Conservation (phyloP, 306 rosid species). For the Quercus glauca region DNA sequence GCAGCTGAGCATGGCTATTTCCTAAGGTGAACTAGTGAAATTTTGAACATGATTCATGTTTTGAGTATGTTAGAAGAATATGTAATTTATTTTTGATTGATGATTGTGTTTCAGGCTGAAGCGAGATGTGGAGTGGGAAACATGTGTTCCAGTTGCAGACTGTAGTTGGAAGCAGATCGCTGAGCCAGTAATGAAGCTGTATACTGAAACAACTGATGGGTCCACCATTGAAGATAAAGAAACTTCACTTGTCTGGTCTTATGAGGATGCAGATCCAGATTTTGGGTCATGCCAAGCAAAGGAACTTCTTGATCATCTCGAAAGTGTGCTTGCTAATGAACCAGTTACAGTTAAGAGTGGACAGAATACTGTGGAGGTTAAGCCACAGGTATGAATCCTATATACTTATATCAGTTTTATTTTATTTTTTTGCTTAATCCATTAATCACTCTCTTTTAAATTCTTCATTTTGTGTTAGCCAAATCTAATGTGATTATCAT, state of each 20-base stretch:
- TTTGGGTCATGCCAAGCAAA: conserved; percentile 81
- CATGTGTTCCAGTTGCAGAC: conserved; percentile 44
- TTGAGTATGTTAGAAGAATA: not conserved
- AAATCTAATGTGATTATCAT: not conserved
- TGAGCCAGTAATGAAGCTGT: conserved; percentile 72
- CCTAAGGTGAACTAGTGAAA: conserved; percentile 40
- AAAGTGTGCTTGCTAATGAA: conserved; percentile 78
- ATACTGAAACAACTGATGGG: conserved; percentile 80
- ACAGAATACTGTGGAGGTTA: conserved; percentile 59
- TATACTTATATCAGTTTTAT: not conserved
- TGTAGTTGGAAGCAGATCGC: conserved; percentile 73
- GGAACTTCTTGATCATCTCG: conserved; percentile 80
- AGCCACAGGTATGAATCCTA: conserved; percentile 58
- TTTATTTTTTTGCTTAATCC: not conserved
- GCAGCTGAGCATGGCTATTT: conserved; percentile 93
- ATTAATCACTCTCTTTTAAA: not conserved
- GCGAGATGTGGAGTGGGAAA: conserved; percentile 63
- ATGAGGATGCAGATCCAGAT: conserved; percentile 77
- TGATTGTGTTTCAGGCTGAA: conserved; percentile 38
- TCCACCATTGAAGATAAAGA: conserved; percentile 75
- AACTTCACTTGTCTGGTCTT: conserved; percentile 62
- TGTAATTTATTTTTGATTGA: not conserved
- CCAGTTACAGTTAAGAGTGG: conserved; percentile 77
- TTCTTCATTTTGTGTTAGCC: not conserved
- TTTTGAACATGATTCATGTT: not conserved